These are phyloP conservation scores for Pythium folliculosum DNA, from an alignment of 352 stramenopile species.

Conservation along the genomic window DNA sequence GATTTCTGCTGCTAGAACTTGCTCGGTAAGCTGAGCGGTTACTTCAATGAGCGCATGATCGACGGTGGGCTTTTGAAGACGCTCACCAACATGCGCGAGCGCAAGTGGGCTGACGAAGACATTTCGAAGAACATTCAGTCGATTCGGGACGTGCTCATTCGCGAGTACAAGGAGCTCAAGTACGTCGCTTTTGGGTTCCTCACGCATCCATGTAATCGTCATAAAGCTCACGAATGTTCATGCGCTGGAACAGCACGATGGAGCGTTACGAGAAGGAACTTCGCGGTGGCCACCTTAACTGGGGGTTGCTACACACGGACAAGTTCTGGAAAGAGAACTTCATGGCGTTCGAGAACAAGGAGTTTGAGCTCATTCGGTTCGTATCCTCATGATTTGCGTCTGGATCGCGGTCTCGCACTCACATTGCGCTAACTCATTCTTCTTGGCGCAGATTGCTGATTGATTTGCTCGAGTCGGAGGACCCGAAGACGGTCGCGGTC, in stretches of 20 bases:
- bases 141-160: conserved; percentile 79
- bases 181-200: conserved; percentile 31
- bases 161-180: conserved; percentile 90
- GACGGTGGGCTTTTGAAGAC: conserved; percentile 94
- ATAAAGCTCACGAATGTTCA: not conserved
- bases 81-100: conserved; percentile 91
- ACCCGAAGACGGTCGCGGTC: conserved; percentile 94
- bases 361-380: conserved; percentile 93
- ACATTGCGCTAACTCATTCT: too few species aligned
- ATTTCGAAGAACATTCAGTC: conserved; percentile 84
- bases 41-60: conserved; percentile 95
- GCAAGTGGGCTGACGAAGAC: conserved; percentile 96
- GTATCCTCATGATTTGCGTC: conserved; percentile 4
- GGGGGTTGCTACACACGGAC: conserved; percentile 96
- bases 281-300: conserved; percentile 93
- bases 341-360: conserved; percentile 95
- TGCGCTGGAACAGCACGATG: conserved; percentile 79
- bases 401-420: too few species aligned
- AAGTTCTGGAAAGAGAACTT: conserved; percentile 99
- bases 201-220: too few species aligned
- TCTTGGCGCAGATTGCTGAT: conserved; percentile 85
- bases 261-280: conserved; percentile 97
- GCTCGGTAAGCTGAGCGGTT: conserved; percentile 74
- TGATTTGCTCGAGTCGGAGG: conserved; percentile 90
- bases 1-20: conserved; percentile 44